Base-by-base conservation (phyloP, 2,329 filamentous ascomycete species). In the Fusarium metavorans region DNA sequence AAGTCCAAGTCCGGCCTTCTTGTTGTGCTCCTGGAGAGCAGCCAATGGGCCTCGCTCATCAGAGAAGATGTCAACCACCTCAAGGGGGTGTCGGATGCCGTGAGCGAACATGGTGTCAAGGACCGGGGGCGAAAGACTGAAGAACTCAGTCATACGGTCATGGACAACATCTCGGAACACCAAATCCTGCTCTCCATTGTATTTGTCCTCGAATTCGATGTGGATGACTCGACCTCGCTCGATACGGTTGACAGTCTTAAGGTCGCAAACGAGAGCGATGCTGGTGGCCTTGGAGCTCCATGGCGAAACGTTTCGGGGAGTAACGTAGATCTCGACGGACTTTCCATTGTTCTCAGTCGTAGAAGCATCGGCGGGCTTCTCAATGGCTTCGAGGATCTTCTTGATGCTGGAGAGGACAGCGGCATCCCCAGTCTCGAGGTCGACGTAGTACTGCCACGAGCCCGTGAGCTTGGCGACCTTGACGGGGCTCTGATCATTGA, bases 271-370 rank as follows among this genome's bases (percentile, higher is more conserved):
- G 76, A 97, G 92, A 64, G 96, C 93, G 82, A 98, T 98, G 81
- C 92, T 96, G 56, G 96, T 98, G 32, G 95, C 96, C 83, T 98
- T 95, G 66, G 95, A 98, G 84, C 95, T 98, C 97, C 97, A 99
- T 81, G 97, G 97, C 45, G 95, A 98, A 76, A 97, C 95, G 78
- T 94, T 93, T 76, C 96, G 91, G 23, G 96, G 96, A 56, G 90
- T 91, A 68, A 98, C 88, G 81, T 95, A 94, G 81, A 94, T 89
- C 72, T 92, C 86, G 58, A 88, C 84, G 50, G 87, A 86, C 68
- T 87, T 82, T 10, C 32, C 64, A 63, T 89, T 87, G 71, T 80
- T 79, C 43, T 74, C 78, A 43, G 79, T 77, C 18, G 82, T 71
- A 27, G 78, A 68, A 39, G 76, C 50, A 39, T 77, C 69, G 35